Evolutionary conservation across 768 basidiomycete genomes (phyloP), one percentile per base, ranked within the genome.

Genomic region (Brasilioporus rufonigricans): DNA sequence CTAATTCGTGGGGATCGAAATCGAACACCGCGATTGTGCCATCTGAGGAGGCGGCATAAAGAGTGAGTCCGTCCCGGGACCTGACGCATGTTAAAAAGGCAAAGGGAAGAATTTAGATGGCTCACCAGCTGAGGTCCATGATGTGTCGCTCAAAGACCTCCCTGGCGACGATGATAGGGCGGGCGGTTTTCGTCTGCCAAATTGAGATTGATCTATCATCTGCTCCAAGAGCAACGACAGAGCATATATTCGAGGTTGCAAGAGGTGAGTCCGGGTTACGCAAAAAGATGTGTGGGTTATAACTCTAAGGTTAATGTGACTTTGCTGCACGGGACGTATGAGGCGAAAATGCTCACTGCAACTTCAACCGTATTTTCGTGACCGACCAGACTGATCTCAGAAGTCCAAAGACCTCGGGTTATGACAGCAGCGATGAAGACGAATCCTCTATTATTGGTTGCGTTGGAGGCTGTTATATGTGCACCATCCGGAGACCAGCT

Each of bases 401-500:
- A 88, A 4, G 86, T 86, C 93, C 94, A 98, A 12, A 87, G 80
- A 44, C 86, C 87, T 31, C 95, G 80, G 0, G 90, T 87, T 58
- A 99, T 95, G 23, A 98, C 93, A 8, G 94, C 92, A 3, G 96
- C 97, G 41, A 98, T 96, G 68, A 98, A 99, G 7, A 98, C 95
- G 53, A 93, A 94, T 19, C 95, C 95, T 59, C 88, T 86, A 63
- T 91, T 92, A 69, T 98, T 98, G 48, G 94, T 98, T 2, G 95
- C 93, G 65, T 98, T 98, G 1, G 96, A 96, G 1, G 95, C 92
- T 5, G 94, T 97, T 56, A 99, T 93, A 67, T 97, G 93, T 2
- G 96, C 91, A n/a, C 97, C 97, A 65, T 98, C 97, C 2, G 97
- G 97, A 1, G 95, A 98, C 97, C 97, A 99, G 63, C 95, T 97